Conservation (phyloP, 208 protist genomes). For the Histomonas meleagridis region DNA sequence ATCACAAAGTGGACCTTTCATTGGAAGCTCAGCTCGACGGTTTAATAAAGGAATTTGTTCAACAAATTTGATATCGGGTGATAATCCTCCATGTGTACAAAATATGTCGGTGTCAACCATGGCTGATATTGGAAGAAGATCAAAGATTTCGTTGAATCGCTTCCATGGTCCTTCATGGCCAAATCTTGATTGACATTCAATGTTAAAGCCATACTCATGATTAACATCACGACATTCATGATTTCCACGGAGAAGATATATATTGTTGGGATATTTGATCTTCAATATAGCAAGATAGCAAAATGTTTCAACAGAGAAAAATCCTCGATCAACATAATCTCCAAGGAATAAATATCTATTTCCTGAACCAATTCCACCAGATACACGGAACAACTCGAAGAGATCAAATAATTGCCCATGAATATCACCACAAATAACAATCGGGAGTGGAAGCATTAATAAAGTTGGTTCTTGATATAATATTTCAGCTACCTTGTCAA, state of each 20-base stretch:
- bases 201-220: constrained; percentile 42
- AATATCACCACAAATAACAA: constrained; percentile 50
- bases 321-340: constrained; percentile 52
- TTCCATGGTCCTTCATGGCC: neutral
- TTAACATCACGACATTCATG: constrained; percentile 48
- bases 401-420: constrained; percentile 52
- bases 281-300: constrained; percentile 41
- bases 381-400: constrained; percentile 40
- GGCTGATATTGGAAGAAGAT: constrained; percentile 29
- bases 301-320: constrained; percentile 45
- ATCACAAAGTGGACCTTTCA: neutral
- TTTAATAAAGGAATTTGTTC: constrained; percentile 70
- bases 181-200: constrained; percentile 37
- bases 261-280: constrained; percentile 39
- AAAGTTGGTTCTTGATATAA: constrained; percentile 47
- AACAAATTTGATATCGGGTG: constrained; percentile 50
- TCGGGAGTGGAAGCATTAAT: constrained; percentile 39
- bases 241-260: constrained; percentile 49
- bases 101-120: constrained; percentile 6
- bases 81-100: constrained; percentile 34
- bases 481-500: constrained; percentile 17
- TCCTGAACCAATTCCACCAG: constrained; percentile 26
- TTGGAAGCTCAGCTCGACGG: neutral
- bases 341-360: constrained; percentile 50
- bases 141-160: constrained; percentile 9